phyloP scores from a whole-genome alignment of 129 eudicot genomes.

The Arctium minus region DNA sequence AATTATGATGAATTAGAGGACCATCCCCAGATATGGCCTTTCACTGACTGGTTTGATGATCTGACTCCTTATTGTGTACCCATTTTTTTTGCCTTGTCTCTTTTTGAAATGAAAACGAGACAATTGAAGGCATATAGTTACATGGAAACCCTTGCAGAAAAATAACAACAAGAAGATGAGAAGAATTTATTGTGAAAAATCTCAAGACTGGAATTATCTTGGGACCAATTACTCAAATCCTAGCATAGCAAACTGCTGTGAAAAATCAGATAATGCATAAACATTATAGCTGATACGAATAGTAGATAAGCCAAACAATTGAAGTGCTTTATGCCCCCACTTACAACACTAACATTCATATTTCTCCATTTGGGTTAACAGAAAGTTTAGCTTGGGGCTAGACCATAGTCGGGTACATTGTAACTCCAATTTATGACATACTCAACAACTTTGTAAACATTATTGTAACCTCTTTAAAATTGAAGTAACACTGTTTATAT shows the following conservation, averaged over 20 bases:
- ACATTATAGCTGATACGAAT: background rate
- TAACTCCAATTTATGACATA: background rate
- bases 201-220: background rate
- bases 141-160: background rate
- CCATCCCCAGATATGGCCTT: background rate
- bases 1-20: background rate
- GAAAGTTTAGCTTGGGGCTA: background rate
- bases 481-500: background rate
- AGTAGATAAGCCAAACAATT: background rate
- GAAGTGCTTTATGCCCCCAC: background rate
- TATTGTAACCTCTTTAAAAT: background rate
- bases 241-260: background rate
- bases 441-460: background rate
- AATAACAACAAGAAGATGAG: background rate
- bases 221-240: background rate
- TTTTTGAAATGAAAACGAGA: background rate
- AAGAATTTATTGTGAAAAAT: background rate
- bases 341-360: background rate
- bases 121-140: background rate
- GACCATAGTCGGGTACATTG: background rate
- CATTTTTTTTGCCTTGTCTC: background rate
- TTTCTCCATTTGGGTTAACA: background rate
- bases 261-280: background rate
- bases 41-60: background rate
- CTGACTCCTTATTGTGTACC: background rate